Evolutionary conservation across 1,284 basidiomycete genomes (phyloP), one percentile per base, ranked within the genome.

Genomic region (Malassezia nana): DNA sequence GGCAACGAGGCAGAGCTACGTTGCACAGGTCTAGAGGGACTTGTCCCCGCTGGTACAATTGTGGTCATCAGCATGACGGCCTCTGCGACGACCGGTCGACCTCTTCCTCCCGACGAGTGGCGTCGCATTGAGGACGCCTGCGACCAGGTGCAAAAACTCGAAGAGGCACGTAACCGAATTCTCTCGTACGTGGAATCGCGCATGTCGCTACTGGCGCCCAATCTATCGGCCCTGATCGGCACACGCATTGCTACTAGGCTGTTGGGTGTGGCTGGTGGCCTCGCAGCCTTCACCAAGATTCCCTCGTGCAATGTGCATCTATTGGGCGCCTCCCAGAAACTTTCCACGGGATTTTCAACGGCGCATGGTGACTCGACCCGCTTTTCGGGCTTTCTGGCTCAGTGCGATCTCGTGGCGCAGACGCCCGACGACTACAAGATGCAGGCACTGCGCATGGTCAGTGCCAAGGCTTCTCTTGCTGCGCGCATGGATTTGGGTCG

Each of bases 151-250:
- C 85, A 86, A 65, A 81, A 85, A 51, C 77, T 99, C 24, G 87
- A 95, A 66, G 84, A 86, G 60, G 86, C 87, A 0, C 82, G 90
- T 45, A 87, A 87, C 77, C 55, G 54, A 16, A 98, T 98, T 65
- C 90, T 98, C 77, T 84, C 87, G 78, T 98, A 96, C 79, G 94
- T 99, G 75, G 92, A 94, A 79, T 94, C 89, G 69, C 83, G 94
- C 75, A 98, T 99, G 88, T 87, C 88, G 77, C 83, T 91, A 49
- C 85, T 99, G 67, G 91, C 92, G 58, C 94, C 94, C 62, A 99
- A 99, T 76, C 83, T 99, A 72, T 92, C 89, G 66, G 86, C 87
- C 72, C 92, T 99, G 74, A 88, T 98, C 75, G 92, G 94, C 72
- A 95, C 92, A 50, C 88, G 87, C 60, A 92, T 90, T 78, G 94